Percentiles rank a stretch among this genome's conserved stretches.
These are phyloP conservation scores for Mycena olivaceomarginata DNA, from an alignment of 768 basidiomycete genomes.

Conservation along the genomic window DNA sequence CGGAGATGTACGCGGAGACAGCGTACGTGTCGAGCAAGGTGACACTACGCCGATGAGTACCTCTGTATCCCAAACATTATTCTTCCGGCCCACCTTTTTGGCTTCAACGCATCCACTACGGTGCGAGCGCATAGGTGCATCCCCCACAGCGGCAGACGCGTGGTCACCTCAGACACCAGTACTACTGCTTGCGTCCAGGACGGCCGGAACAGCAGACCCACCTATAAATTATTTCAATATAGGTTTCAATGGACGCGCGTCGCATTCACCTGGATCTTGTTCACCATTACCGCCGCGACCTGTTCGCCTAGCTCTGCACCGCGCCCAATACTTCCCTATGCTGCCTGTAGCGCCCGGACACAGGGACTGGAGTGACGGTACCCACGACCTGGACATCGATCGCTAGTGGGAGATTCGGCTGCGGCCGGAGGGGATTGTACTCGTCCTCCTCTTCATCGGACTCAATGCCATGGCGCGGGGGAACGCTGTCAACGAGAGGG, in stretches of 20 bases:
- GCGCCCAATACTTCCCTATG: conserved; percentile 70
- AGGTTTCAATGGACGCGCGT: conserved; percentile 7
- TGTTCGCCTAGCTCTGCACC: conserved; percentile 74
- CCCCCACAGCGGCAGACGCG: conserved; percentile 68
- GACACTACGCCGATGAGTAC: conserved; percentile 56
- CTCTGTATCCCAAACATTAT: neutral
- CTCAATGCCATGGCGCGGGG: conserved; percentile 78
- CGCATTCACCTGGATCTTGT: conserved; percentile 65
- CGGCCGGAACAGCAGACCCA: conserved; percentile 71
- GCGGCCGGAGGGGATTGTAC: conserved; percentile 62
- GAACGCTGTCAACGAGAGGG: conserved; percentile 72
- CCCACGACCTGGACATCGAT: conserved; percentile 63
- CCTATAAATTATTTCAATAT: conserved; percentile 54
- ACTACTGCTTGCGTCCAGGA: conserved; percentile 67
- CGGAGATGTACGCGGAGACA: conserved; percentile 67
- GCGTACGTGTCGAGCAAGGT: conserved; percentile 74
- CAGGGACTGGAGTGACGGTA: conserved; percentile 48
- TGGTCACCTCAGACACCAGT: conserved; percentile 71
- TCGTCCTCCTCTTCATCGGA: conserved; percentile 84
- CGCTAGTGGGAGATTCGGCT: conserved; percentile 35
- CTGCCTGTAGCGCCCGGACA: conserved; percentile 60
- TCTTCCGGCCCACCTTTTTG: conserved; percentile 61
- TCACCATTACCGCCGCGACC: conserved; percentile 65
- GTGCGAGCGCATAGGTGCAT: conserved; percentile 69
- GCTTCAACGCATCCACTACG: conserved; percentile 65